Base-by-base conservation (phyloP, 768 basidiomycete species). In the Tricholoma bakamatsutake region DNA sequence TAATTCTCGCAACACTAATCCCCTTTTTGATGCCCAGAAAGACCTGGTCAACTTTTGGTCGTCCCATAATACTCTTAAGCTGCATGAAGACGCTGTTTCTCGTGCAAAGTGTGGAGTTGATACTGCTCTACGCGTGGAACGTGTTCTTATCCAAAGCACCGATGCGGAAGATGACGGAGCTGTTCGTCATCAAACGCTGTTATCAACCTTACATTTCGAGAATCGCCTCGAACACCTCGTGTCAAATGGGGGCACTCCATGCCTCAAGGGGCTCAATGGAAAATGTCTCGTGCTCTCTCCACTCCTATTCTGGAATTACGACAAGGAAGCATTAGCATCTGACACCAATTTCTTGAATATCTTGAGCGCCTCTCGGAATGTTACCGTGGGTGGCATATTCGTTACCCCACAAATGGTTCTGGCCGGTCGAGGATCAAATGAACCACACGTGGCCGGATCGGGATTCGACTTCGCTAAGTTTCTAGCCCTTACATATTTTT, bases 401-500 rank as follows among this genome's bases (percentile, higher is more conserved):
- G 69, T 93, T 47, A 85, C 82, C 9, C 80, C 86, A 2, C 76
- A 81, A 43, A 91, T 91, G 86, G 87, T 91, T 30, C 71, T 93
- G 35, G 88, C 88, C 7, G 85, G 88, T 17, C 76, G 87, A 55
- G 83, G 80, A 21, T 74, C 74, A 13, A 76, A 73, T 49, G 81
- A 85, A 52, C 78, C 77, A 47, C 76, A 77, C 55, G 71, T 69
- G 51, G 68, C 69, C n/a, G 66, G 70, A 33, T 70, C 73, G n/a
- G 74, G 76, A 55, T 76, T 84, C 50, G 84, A 87, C 63, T 80
- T 76, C 57, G 87, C 88, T 47, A 80, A 76, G 51, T 88, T 84
- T 64, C 78, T 93, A 17, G 88, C 85, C 13, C 74, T 93, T 56
- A 91, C 90, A 0, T 93, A 90, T 68, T 85, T 91, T 71, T 91